Base-by-base conservation (phyloP, 2,329 filamentous ascomycete species). In the Pleoardoris graminearum region DNA sequence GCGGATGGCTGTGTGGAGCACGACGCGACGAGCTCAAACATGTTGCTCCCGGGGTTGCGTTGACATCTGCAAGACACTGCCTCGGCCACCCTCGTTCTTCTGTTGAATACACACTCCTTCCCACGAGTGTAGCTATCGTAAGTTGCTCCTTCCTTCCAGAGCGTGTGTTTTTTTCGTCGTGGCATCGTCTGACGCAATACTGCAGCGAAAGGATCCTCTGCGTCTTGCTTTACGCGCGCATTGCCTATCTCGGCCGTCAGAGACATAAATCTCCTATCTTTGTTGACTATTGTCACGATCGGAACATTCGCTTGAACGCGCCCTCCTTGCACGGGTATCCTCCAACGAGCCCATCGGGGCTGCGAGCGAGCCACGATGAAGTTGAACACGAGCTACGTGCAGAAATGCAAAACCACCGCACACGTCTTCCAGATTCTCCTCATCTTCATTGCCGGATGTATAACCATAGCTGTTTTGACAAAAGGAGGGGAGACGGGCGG, bases 381-480 rank as follows among this genome's bases (percentile, higher is more conserved):
- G 54, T 68, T 79, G 52, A 69, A 72, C 49, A 75, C 77, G 58
- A 74, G 65, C 33, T 75, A 79, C 59, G 73, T 81, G 25, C 80
- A 82, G 58, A 79, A 81, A 64, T 78, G 77, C 62, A 86, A 86
- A 70, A 80, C 79, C 38, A 72, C 76, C 36, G 68, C 82, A 33
- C 84, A 86, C 67, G 75, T 75, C 37, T 65, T 77, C 41, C 83
- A 86, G 63, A 77, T 69, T 10, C 68, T 84, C 36, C 70, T 83
- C 54, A 81, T 85, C 57, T 85, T 85, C 69, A 68, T 86, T 23
- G 80, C 77, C 37, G 82, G 79, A 75, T 81, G 79, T 48, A 71
- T 86, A 44, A 82, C 81, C 10, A 79, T 86, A 51, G 80, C 81
- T 3, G 77, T 86, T 12, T 77, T 85, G 65, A 83, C 81, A 4